Evolutionary conservation across 2,329 filamentous ascomycete genomes (phyloP), one percentile per base, ranked within the genome.

Genomic region (Fusarium sp.): DNA sequence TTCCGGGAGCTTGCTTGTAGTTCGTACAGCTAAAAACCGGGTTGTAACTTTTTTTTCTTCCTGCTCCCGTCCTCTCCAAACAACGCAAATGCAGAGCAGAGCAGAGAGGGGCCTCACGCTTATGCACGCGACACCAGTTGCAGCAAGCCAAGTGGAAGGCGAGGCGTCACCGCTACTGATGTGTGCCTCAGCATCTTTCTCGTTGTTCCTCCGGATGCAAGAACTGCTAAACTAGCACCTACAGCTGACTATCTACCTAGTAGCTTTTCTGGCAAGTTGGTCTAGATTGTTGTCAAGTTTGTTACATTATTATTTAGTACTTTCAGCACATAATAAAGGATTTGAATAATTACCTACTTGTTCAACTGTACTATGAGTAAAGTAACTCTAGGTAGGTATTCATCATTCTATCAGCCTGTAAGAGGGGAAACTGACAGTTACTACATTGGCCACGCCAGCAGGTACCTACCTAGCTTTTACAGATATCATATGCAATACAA

Each of bases 61-160:
- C 32, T 44, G 32, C 30, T 38, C 54, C 32, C 32, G 32, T 35
- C 32, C 60, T 50, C 42, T 36, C 26, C 59, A 55, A 45, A 47
- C 55, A 55, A 41, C 58, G 54, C 35, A 41, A 30, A 36, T 63
- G 54, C 44, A 64, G 60, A 54, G 53, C 51, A 54, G 51, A 54
- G 53, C 47, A 64, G 39, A 66, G 44, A 63, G 62, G 56, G 70
- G 59, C 69, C 66, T 69, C 64, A 70, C 75, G 70, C 76, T 78
- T 78, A 79, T 78, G 77, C 77, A 78, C 66, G 76, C 77, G 72
- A 77, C 75, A 75, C 73, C 76, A 72, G 76, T 75, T 77, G 66
- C 72, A 70, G 66, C 70, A 26, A 72, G 70, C 64, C 70, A 73
- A 68, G 69, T 75, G 70, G 63, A 69, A 75, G 61, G 32, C 42